These are phyloP conservation scores for Hymenoscyphus salicellus DNA, from an alignment of 2,329 filamentous ascomycete genomes.

Conservation along the genomic window DNA sequence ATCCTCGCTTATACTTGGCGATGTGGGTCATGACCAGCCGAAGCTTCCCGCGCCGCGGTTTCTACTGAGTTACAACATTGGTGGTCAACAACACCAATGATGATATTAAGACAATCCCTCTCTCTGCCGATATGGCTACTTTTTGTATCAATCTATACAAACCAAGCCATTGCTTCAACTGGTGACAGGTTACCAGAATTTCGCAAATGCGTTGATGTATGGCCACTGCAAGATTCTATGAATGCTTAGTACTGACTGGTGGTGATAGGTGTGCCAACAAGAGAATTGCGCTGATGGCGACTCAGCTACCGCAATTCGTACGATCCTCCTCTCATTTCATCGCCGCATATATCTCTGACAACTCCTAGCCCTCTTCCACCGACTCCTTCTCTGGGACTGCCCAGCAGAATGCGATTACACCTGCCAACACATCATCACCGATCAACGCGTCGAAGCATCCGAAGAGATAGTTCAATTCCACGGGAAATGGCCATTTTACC, in stretches of 20 bases:
- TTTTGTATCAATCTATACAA: constrained; percentile 34
- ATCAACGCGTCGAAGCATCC: constrained; percentile 62
- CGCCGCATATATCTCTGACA: constrained; percentile 18
- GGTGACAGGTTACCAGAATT: constrained; percentile 89
- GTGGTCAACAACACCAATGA: constrained; percentile 14
- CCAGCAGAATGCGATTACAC: constrained; percentile 94
- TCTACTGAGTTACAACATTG: not conserved
- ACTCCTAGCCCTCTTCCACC: constrained; percentile 70
- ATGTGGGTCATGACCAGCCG: not conserved
- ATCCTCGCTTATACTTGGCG: not conserved
- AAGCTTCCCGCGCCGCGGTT: not conserved
- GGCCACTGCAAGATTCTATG: constrained; percentile 14
- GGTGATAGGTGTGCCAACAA: constrained; percentile 66
- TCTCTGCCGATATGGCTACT: constrained; percentile 15
- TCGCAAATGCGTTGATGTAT: constrained; percentile 76
- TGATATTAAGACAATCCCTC: constrained; percentile 25
- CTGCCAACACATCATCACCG: constrained; percentile 90
- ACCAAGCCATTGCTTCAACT: constrained; percentile 62
- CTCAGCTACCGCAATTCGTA: constrained; percentile 44
- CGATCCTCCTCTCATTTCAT: constrained; percentile 4
- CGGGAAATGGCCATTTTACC: constrained; percentile 96
- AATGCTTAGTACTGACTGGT: constrained; percentile 9
- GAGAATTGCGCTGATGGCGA: constrained; percentile 73
- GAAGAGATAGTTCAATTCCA: constrained; percentile 85
- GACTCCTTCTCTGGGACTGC: constrained; percentile 89